A percentile compares a stretch with the other conserved stretches of the same genome.
phyloP scores from a whole-genome alignment of 257 asterid species.

The Gentiana dahurica region DNA sequence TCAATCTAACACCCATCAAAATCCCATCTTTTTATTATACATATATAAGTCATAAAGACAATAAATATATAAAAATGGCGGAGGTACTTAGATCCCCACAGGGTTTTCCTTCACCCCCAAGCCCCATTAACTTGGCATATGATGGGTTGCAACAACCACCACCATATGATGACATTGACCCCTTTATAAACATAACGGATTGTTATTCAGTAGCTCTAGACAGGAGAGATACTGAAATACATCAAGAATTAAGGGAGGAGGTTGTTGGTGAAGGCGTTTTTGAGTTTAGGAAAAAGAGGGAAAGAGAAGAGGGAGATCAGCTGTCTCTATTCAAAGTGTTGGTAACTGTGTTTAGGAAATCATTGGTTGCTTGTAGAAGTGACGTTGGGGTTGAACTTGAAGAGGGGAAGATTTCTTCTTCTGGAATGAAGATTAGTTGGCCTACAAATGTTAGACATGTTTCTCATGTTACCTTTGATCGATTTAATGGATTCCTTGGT shows the following conservation, averaged over 20 bases:
- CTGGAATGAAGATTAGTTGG: slow-evolving; percentile 35
- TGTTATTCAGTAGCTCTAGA: slow-evolving; percentile 21
- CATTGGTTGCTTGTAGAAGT: slow-evolving; percentile 32
- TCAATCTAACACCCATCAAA: slow-evolving; percentile 7
- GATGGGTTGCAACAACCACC: slow-evolving; percentile 45
- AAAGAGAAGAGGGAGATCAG: slow-evolving; percentile 32
- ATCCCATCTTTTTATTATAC: slow-evolving; percentile 7
- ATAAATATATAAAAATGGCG: slow-evolving; percentile 28
- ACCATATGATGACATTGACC: slow-evolving; percentile 4
- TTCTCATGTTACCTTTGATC: slow-evolving; percentile 54
- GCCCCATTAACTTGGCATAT: slow-evolving; percentile 33
- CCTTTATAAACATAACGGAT: neutral
- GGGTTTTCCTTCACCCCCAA: slow-evolving; percentile 42
- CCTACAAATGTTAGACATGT: slow-evolving; percentile 55
- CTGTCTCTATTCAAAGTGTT: slow-evolving; percentile 27
- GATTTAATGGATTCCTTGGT: slow-evolving; percentile 54
- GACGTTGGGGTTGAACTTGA: slow-evolving; percentile 8
- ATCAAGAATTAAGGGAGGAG: slow-evolving; percentile 14
- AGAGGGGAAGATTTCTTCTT: slow-evolving; percentile 20
- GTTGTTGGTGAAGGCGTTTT: slow-evolving; percentile 6
- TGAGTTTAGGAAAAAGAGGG: slow-evolving; percentile 25
- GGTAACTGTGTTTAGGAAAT: slow-evolving; percentile 37
- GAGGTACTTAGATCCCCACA: slow-evolving; percentile 39
- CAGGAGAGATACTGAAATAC: slow-evolving; percentile 19
- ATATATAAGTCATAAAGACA: no score